Percentiles rank a stretch among this genome's conserved stretches.
Conservation (phyloP, 306 rosid species). For the Canavalia ensiformis region DNA sequence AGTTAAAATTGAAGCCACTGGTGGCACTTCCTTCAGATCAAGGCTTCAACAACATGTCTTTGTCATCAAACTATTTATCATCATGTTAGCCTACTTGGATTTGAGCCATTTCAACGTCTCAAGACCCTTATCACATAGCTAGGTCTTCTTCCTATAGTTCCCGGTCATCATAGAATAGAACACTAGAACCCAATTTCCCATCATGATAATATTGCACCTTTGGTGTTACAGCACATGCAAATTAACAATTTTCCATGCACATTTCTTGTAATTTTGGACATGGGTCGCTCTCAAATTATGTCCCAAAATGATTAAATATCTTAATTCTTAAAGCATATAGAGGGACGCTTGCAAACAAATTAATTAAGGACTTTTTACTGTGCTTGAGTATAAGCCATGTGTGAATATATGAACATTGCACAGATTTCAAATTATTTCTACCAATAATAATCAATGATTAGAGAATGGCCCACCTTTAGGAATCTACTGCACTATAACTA, state of each 20-base stretch:
- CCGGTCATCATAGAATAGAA: background rate
- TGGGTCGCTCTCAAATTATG: background rate
- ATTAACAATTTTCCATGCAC: background rate
- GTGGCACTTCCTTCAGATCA: background rate
- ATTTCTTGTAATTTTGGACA: background rate
- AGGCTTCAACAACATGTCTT: background rate
- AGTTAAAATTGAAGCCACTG: slow-evolving; percentile 29
- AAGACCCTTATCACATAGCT: background rate
- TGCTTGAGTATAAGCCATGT: background rate
- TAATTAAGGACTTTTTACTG: slow-evolving; percentile 12
- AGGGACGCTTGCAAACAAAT: background rate
- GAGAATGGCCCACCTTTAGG: slow-evolving; percentile 28
- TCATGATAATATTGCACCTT: background rate
- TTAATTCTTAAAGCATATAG: background rate
- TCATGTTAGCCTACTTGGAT: background rate
- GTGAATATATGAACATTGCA: slow-evolving; percentile 1
- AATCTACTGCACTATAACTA: background rate
- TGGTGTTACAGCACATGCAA: background rate
- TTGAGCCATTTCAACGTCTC: background rate
- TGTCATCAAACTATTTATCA: slow-evolving; percentile 24
- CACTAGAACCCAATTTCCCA: background rate
- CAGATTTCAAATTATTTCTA: background rate
- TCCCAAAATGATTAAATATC: background rate
- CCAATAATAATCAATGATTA: background rate
- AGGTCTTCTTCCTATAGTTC: slow-evolving; percentile 12